Evolutionary conservation across 495 filamentous ascomycete genomes (phyloP), one percentile per base, ranked within the genome.

Genomic region (Cercophora sp.): DNA sequence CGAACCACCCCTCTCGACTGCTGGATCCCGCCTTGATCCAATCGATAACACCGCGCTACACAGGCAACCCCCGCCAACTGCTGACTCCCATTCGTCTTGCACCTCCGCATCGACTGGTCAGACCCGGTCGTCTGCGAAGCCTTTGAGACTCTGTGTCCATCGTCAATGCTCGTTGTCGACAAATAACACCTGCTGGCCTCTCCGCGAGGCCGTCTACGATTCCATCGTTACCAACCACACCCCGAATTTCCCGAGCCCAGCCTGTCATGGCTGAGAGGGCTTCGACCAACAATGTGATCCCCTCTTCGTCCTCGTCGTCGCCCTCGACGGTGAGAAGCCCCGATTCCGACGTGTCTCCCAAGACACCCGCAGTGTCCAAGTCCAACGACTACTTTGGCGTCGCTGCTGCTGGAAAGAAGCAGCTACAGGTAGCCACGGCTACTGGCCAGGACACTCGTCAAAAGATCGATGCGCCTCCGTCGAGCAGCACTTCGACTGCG

Each of bases 171-270:
- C 59, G 60, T 59, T 60, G 32, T 59, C 64, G 59, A 63, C 53
- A 65, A 56, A 60, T 61, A 69, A 65, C 70, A 67, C 68, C 67
- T 73, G 69, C 71, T 67, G 73, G 68, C 70, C 72, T 72, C 70
- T 62, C 47, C 48, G 57, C 54, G 72, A 75, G 72, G 70, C 63
- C 69, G 64, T 59, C 59, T 59, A 60, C n/a, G n/a, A n/a, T n/a
- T n/a, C n/a, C n/a, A n/a, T n/a, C n/a, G n/a, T n/a, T n/a, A n/a
- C n/a, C n/a, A n/a, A n/a, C n/a, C n/a, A n/a, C n/a, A n/a, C n/a
- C n/a, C n/a, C n/a, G n/a, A n/a, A n/a, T n/a, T n/a, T n/a, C n/a
- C n/a, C 16, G 4, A 5, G 47, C 41, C 22, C 50, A 48, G 37
- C 59, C 41, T 54, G 59, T 48, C 52, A 68, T 68, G 66, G 55